These are phyloP conservation scores for Coemansia sp. DNA, from an alignment of 192 early-diverging fungal genomes.

Conservation along the genomic window DNA sequence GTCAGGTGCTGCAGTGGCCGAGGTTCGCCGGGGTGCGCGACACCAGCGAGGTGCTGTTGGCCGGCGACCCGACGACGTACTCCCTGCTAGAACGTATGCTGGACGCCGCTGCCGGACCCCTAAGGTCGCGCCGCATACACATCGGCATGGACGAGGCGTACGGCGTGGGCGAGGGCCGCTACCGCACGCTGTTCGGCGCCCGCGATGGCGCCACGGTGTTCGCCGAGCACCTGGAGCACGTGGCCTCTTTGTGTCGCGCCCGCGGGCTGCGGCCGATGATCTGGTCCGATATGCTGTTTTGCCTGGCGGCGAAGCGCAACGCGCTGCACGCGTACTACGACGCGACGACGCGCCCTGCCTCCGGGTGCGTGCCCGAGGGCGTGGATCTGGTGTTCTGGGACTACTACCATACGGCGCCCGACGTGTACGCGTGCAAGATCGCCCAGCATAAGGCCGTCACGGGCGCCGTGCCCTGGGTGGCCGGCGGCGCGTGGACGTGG, in stretches of 20 bases:
- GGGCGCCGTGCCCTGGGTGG: slow-evolving; percentile 77
- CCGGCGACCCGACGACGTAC: slow-evolving; percentile 73
- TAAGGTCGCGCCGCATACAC: slow-evolving; percentile 78
- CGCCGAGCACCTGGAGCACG: slow-evolving; percentile 69
- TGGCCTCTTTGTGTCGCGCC: slow-evolving; percentile 65
- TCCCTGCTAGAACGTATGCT: slow-evolving; percentile 75
- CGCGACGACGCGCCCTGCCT: slow-evolving; percentile 56
- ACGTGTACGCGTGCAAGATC: slow-evolving; percentile 73
- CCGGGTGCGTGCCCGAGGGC: slow-evolving; percentile 57
- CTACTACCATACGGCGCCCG: slow-evolving; percentile 74
- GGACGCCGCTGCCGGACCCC: slow-evolving; percentile 58
- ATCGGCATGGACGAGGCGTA: slow-evolving; percentile 89
- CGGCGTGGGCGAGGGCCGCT: slow-evolving; percentile 83
- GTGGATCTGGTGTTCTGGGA: slow-evolving; percentile 83
- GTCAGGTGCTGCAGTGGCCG: slow-evolving; percentile 89
- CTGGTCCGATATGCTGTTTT: slow-evolving; percentile 80
- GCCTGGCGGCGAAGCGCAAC: slow-evolving; percentile 75
- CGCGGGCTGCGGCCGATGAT: slow-evolving; percentile 71
- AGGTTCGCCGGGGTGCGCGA: slow-evolving; percentile 72
- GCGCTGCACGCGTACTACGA: slow-evolving; percentile 82
- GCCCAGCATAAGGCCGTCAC: slow-evolving; percentile 80
- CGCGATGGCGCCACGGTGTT: slow-evolving; percentile 74
- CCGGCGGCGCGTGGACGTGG: slow-evolving; percentile 81
- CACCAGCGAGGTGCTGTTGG: slow-evolving; percentile 76
- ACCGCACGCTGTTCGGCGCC: slow-evolving; percentile 68